These are phyloP conservation scores for Diaporthe caulivora DNA, from an alignment of 2,329 filamentous ascomycete species.

Conservation along the genomic window DNA sequence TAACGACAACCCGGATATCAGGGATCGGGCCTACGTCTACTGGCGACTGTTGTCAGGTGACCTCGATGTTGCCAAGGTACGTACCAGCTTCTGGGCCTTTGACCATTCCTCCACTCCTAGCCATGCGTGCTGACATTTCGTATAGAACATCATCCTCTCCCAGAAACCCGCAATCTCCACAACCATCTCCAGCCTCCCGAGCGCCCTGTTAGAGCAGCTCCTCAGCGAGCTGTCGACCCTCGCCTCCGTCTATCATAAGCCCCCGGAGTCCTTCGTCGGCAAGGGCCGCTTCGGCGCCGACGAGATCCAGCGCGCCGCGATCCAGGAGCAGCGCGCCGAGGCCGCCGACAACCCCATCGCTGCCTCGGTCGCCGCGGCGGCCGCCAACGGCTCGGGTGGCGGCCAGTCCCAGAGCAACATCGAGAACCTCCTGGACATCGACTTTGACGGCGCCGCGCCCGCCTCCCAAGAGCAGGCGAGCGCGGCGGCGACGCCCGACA, in stretches of 20 bases:
- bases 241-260: slow-evolving; percentile 98
- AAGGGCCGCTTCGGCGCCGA: slow-evolving; percentile 95
- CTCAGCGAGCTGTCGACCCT: slow-evolving; percentile 92
- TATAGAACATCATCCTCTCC: slow-evolving; percentile 85
- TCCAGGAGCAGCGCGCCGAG: slow-evolving; percentile 95
- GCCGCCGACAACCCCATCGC: slow-evolving; percentile 95
- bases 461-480: slow-evolving; percentile 78
- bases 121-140: neutral
- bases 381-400: slow-evolving; percentile 66
- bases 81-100: slow-evolving; percentile 38
- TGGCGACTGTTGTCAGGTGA: slow-evolving; percentile 97
- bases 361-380: slow-evolving; percentile 79
- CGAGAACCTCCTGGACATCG: slow-evolving; percentile 88
- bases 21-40: slow-evolving; percentile 97
- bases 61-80: slow-evolving; percentile 86
- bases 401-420: slow-evolving; percentile 78
- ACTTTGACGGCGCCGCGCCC: slow-evolving; percentile 81
- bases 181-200: slow-evolving; percentile 90
- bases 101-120: neutral
- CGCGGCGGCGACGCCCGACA: slow-evolving; percentile 73
- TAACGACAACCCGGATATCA: slow-evolving; percentile 97
- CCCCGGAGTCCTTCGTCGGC: slow-evolving; percentile 96
- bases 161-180: slow-evolving; percentile 94
- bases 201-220: slow-evolving; percentile 88
- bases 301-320: slow-evolving; percentile 93